phyloP scores from a whole-genome alignment of 169 alveolate species.

The Plasmodium berghei region DNA sequence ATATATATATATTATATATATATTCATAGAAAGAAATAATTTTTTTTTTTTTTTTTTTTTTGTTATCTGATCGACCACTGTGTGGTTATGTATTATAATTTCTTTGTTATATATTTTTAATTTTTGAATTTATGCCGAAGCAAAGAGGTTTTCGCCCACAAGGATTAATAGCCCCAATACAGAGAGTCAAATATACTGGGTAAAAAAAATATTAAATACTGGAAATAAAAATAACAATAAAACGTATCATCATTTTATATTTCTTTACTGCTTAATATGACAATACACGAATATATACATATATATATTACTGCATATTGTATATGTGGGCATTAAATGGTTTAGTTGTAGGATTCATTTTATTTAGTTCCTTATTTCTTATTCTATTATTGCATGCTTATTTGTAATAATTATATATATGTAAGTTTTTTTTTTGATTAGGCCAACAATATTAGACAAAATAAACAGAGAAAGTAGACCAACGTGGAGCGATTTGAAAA shows the following conservation, averaged over 20 bases:
- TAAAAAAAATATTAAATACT: slow-evolving; percentile 29
- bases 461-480: slow-evolving; percentile 74
- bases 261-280: neutral
- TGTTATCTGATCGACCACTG: no score
- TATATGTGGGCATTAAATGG: neutral
- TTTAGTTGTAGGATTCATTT: neutral
- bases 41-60: slow-evolving; percentile 2
- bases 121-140: slow-evolving; percentile 55
- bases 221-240: no score
- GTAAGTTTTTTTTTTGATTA: neutral
- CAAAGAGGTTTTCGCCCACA: slow-evolving; percentile 78
- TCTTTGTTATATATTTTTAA: slow-evolving; percentile 9
- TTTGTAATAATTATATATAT: neutral
- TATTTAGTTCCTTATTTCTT: neutral
- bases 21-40: slow-evolving; percentile 4
- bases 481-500: slow-evolving; percentile 74
- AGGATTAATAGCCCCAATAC: slow-evolving; percentile 77
- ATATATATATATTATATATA: no score
- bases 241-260: no score
- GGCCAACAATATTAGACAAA: slow-evolving; percentile 74
- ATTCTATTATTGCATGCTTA: neutral
- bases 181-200: slow-evolving; percentile 73
- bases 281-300: neutral
- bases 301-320: neutral
- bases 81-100: neutral